These are phyloP conservation scores for Pseudocercospora vitis DNA, from an alignment of 2,329 filamentous ascomycete species.

Conservation along the genomic window DNA sequence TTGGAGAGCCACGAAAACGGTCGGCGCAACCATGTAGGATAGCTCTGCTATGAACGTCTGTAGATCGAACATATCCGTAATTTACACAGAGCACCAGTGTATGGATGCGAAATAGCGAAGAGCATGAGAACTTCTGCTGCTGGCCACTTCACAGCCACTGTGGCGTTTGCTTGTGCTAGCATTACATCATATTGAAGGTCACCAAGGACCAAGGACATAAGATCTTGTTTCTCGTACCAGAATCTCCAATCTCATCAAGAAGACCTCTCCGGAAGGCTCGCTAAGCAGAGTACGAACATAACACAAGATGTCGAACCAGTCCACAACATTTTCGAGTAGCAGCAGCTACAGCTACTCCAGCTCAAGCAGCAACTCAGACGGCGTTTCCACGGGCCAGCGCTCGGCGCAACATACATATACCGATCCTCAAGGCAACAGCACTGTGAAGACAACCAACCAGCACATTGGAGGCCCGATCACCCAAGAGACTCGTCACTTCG, in stretches of 20 bases:
- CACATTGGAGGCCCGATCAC: slow-evolving; percentile 34
- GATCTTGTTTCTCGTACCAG: background rate
- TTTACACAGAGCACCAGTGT: too few relatives aligned
- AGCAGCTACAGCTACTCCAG: slow-evolving; percentile 28
- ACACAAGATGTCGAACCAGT: background rate
- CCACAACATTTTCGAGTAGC: background rate
- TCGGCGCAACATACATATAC: slow-evolving; percentile 28
- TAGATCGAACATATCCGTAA: too few relatives aligned
- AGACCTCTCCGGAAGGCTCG: background rate
- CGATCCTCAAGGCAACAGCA: slow-evolving; percentile 32
- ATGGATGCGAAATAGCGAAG: too few relatives aligned
- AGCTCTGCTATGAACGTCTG: background rate
- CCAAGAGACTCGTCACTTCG: slow-evolving; percentile 34
- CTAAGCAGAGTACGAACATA: too few relatives aligned
- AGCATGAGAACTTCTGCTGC: background rate
- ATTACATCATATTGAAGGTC: background rate
- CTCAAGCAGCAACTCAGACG: slow-evolving; percentile 28
- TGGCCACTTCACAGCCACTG: background rate
- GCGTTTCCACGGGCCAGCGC: slow-evolving; percentile 29
- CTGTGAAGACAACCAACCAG: slow-evolving; percentile 32
- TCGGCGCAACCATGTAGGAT: background rate
- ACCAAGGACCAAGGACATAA: background rate
- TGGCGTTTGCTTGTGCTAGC: slow-evolving; percentile 5
- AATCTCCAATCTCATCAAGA: background rate
- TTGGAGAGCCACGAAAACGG: too few relatives aligned